Conservation (phyloP, 2,329 filamentous ascomycete species). For the Monilinia laxa region DNA sequence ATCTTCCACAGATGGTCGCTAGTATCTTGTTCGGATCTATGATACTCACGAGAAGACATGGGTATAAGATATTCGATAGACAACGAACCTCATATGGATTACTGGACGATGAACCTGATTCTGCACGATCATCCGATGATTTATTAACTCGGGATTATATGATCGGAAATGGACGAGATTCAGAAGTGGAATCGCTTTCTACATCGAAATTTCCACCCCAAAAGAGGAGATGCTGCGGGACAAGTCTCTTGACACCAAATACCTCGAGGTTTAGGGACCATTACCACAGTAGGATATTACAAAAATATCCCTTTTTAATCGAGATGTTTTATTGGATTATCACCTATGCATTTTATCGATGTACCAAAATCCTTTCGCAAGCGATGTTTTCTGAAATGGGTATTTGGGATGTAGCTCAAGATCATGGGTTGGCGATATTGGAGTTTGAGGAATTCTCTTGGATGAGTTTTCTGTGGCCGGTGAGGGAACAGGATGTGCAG, state of each 20-base stretch:
- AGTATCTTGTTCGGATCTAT: constrained; percentile 40
- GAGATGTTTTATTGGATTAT: constrained; percentile 69
- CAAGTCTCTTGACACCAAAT: constrained; percentile 54
- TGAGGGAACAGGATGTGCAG: constrained; percentile 54
- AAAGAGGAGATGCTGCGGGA: constrained; percentile 52
- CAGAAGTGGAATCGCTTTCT: constrained; percentile 32
- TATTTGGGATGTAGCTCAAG: constrained; percentile 56
- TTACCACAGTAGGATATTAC: constrained; percentile 60
- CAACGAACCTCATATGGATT: constrained; percentile 27
- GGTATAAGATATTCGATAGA: constrained; percentile 34
- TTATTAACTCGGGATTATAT: constrained; percentile 36
- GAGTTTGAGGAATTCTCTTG: constrained; percentile 53
- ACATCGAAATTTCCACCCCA: constrained; percentile 46
- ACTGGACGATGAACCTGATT: constrained; percentile 35
- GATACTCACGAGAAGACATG: constrained; percentile 36
- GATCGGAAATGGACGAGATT: constrained; percentile 29
- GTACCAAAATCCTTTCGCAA: constrained; percentile 36
- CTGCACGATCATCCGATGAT: constrained; percentile 39
- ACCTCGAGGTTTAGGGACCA: constrained; percentile 60
- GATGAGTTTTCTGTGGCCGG: constrained; percentile 52
- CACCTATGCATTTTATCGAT: constrained; percentile 43
- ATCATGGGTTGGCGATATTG: constrained; percentile 55
- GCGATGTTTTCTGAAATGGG: constrained; percentile 42
- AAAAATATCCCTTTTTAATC: constrained; percentile 64
- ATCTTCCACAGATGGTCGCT: constrained; percentile 37